Base-by-base conservation (phyloP, 768 basidiomycete genomes). In the Sporobolomyces roseus region DNA sequence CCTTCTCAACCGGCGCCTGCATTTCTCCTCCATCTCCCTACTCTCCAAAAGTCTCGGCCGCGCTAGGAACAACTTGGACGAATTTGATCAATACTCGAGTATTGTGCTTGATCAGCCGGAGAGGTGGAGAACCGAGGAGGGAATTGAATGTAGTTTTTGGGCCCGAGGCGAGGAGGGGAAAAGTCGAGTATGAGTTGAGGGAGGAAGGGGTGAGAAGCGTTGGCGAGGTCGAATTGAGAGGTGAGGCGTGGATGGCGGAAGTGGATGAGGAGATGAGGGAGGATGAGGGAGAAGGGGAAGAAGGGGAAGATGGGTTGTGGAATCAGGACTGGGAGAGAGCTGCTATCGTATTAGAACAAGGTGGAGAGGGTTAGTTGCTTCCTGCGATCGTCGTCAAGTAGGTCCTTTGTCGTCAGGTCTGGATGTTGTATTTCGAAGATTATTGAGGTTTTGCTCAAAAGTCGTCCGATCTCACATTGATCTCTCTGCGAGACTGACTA, bases 31-130 rank as follows among this genome's bases (percentile, higher is more conserved):
- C 58, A 4, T 23, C 3, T 13, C 58, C 30, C 12, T 5, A 33
- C 21, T 41, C 41, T 30, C 12, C 41, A n/a, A 23, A 33, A 32
- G 62, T 64, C 23, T 49, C 59, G 3, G 70, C 70, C 9, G 64
- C 73, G 10, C 50, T 74, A 7, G 66, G 68, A 1, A 68, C 68
- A 29, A 29, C 54, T 6, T 71, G 70, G 73, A 46, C 51, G 27
- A 56, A 69, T 21, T 36, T 66, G 46, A 45, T 61, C 43, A 65
- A 53, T 14, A 41, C 63, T n/a, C 14, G 66, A 14, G 6, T 68
- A 6, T 48, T 68, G 38, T 64, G 52, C 38, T 14, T 63, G 41
- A 25, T 68, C 41, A 52, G 29, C 32, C 9, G 41, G 46, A 25
- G 53, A 46, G 25, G 61, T n/a, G 29, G 59, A 38, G 30, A 25